phyloP scores from a whole-genome alignment of 352 stramenopile genomes.

The Plasmopara muralis region DNA sequence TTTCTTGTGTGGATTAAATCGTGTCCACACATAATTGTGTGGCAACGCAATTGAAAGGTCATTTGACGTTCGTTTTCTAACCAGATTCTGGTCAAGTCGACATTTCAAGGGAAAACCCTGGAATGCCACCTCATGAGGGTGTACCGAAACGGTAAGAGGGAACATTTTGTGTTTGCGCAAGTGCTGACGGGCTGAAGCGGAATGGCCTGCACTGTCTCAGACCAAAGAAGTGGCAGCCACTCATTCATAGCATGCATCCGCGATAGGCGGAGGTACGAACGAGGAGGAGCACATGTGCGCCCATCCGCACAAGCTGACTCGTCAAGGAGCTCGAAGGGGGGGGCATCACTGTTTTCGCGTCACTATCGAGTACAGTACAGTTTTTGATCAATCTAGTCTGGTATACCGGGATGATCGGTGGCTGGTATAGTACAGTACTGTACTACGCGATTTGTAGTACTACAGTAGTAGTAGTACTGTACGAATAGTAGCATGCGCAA shows the following conservation, averaged over 20 bases:
- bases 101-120: no score
- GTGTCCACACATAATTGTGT: not conserved
- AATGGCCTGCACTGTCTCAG: not conserved
- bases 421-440: not conserved
- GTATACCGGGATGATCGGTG: slow-evolving; percentile 3
- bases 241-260: slow-evolving; percentile 6
- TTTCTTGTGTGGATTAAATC: not conserved
- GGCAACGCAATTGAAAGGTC: no score
- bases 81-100: not conserved
- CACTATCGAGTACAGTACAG: slow-evolving; percentile 1
- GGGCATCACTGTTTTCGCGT: not conserved
- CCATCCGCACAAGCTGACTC: slow-evolving; percentile 13
- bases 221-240: slow-evolving; percentile 3
- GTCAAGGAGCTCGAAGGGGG: not conserved
- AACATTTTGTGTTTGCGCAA: not conserved
- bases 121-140: no score
- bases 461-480: slow-evolving; percentile 3
- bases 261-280: slow-evolving; percentile 20
- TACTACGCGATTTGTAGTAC: not conserved
- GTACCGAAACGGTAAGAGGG: no score
- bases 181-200: not conserved
- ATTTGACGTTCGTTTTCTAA: no score
- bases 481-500: slow-evolving; percentile 1
- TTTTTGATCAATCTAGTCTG: slow-evolving; percentile 8
- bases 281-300: slow-evolving; percentile 9